Evolutionary conservation across 179 eudicot genomes (phyloP), one percentile per base, ranked within the genome.

Genomic region (Camellia oleifera): DNA sequence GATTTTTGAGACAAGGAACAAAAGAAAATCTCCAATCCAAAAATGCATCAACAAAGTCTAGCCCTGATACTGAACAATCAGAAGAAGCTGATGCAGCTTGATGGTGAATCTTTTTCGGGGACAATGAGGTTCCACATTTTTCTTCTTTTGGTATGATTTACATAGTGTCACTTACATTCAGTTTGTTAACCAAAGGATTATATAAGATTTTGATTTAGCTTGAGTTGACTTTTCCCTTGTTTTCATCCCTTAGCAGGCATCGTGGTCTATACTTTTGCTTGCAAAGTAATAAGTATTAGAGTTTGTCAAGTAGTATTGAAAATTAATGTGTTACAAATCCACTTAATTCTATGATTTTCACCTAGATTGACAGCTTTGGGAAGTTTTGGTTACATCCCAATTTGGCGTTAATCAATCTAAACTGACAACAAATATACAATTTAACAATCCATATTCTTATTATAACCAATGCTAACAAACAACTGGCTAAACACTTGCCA

Each of bases 1-100:
- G 77, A 75, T 91, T 89, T 80, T 88, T 92, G 80, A 93, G 90
- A 80, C 80, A 83, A 75, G 86, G 68, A 79, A 83, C 91, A 48
- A 89, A 90, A 81, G 56, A 67, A 14, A 75, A 65, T 69, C 20
- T 86, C 17, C 75, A 82, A 65, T 60, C 88, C 15, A 85, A 85
- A 63, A 85, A 77, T 18, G 83, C 72, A 9, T 69, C 83, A 17
- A 53, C 74, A 63, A 76, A 82, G n/a, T 75, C 65, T 23, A 78
- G 61, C 69, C 54, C 77, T 7, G 70, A 78, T 62, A 82, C 65
- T 18, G 70, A 72, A 42, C 63, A 78, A 68, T 46, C 71, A 60
- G 81, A 65, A 46, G 64, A 77, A 48, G 57, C 76, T 77, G 81
- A 18, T 76, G 74, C 64, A 73, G 67, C 63, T 75, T 81, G 67